Conservation (phyloP, 2,329 filamentous ascomycete genomes). For the Alternaria solani region DNA sequence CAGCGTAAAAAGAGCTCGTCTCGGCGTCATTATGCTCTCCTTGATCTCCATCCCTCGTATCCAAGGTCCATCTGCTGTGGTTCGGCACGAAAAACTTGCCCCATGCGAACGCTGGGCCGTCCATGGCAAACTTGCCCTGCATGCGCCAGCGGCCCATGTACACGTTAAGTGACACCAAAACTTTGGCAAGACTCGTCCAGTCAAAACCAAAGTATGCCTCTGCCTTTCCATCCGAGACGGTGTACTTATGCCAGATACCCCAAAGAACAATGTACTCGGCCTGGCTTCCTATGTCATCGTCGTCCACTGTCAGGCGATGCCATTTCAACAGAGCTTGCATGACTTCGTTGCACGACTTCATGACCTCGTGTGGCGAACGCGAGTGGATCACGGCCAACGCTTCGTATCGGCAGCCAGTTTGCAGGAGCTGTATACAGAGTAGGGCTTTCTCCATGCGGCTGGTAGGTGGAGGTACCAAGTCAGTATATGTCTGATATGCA, state of each 20-base stretch:
- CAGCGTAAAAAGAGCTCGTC: neutral
- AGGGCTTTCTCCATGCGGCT: constrained; percentile 38
- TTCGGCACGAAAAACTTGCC: constrained; percentile 27
- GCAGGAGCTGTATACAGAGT: constrained; percentile 37
- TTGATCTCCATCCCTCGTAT: constrained; percentile 1
- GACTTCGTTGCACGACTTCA: constrained; percentile 35
- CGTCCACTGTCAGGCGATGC: constrained; percentile 31
- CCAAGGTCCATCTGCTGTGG: constrained; percentile 10
- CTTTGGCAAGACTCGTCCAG: constrained; percentile 28
- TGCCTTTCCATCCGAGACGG: constrained; percentile 9
- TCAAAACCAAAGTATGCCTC: constrained; percentile 35
- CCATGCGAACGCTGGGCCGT: constrained; percentile 34
- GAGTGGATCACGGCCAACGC: constrained; percentile 40
- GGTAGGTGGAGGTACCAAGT: neutral
- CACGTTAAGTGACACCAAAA: constrained; percentile 38
- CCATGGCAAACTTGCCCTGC: constrained; percentile 34
- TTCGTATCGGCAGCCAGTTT: constrained; percentile 39
- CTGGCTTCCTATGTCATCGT: constrained; percentile 8
- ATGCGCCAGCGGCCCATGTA: constrained; percentile 42
- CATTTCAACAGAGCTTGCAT: constrained; percentile 35
- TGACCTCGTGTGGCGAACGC: constrained; percentile 35
- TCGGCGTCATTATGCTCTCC: constrained; percentile 1
- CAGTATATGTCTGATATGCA: neutral
- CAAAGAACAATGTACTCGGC: constrained; percentile 28
- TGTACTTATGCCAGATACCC: constrained; percentile 29